Evolutionary conservation across 2,329 filamentous ascomycete species (phyloP).

Genomic region (Aspergillus sp.): DNA sequence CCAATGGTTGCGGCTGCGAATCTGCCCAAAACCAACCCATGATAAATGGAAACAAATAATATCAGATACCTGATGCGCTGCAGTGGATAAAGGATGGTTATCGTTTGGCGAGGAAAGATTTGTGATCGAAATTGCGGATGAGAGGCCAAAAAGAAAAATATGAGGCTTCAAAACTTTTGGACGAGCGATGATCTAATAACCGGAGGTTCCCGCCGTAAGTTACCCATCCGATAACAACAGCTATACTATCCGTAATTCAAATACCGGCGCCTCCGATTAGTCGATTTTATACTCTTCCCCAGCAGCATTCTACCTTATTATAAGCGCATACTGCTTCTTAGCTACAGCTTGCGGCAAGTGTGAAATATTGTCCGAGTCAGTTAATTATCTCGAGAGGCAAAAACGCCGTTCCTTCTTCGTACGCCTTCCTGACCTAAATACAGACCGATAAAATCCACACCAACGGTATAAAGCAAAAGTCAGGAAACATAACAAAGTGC

Average conservation of each 20-base stretch:
- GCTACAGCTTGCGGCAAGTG: not conserved
- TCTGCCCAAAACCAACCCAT: slow-evolving; percentile 76
- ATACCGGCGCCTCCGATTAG: not conserved
- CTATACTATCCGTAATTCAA: not conserved
- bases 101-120: not conserved
- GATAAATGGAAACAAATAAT: slow-evolving; percentile 5
- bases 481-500: not conserved
- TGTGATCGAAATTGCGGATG: not conserved
- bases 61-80: slow-evolving; percentile 14
- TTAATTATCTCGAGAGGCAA: not conserved
- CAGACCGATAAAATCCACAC: slow-evolving; percentile 4
- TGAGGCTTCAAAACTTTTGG: slow-evolving; percentile 8
- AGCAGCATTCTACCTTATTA: not conserved
- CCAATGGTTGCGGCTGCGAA: slow-evolving; percentile 39
- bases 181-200: slow-evolving; percentile 10
- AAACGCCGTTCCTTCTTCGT: slow-evolving; percentile 17
- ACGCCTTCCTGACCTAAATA: slow-evolving; percentile 12
- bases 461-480: slow-evolving; percentile 6
- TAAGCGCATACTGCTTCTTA: not conserved
- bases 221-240: not conserved
- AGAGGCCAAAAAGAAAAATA: not conserved
- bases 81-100: slow-evolving; percentile 1
- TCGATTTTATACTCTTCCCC: not conserved
- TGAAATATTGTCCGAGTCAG: not conserved
- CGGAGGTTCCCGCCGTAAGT: not conserved